Conservation (phyloP, 2,329 filamentous ascomycete genomes). For the Fusarium odoratissimum region DNA sequence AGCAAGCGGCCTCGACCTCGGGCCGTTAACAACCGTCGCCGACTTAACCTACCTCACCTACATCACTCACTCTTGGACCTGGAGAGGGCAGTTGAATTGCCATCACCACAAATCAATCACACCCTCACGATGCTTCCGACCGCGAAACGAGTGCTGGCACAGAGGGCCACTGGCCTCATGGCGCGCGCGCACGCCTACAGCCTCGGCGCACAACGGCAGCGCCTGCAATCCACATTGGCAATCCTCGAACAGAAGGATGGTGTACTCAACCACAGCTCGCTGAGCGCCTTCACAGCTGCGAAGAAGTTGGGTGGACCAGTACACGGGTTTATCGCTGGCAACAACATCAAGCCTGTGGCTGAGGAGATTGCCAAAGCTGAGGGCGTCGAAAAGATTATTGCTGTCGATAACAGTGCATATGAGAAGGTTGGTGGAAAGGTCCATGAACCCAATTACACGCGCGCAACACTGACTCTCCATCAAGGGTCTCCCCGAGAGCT, state of each 20-base stretch:
- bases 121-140: slow-evolving; percentile 48
- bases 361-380: slow-evolving; percentile 89
- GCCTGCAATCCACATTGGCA: slow-evolving; percentile 86
- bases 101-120: slow-evolving; percentile 25
- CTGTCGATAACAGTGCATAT: slow-evolving; percentile 88
- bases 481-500: slow-evolving; percentile 92
- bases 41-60: slow-evolving; percentile 30
- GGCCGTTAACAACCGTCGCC: slow-evolving; percentile 54
- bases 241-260: slow-evolving; percentile 94
- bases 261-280: slow-evolving; percentile 82
- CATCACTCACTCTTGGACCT: slow-evolving; percentile 20
- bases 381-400: slow-evolving; percentile 91
- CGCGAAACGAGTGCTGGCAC: slow-evolving; percentile 45
- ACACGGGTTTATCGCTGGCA: slow-evolving; percentile 88
- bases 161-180: slow-evolving; percentile 44
- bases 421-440: slow-evolving; percentile 76
- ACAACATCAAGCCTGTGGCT: slow-evolving; percentile 78
- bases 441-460: not conserved
- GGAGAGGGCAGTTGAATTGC: slow-evolving; percentile 25
- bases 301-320: slow-evolving; percentile 86
- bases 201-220: slow-evolving; percentile 48
- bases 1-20: slow-evolving; percentile 48
- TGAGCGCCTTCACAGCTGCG: slow-evolving; percentile 87
- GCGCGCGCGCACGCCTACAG: slow-evolving; percentile 41
- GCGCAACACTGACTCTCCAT: slow-evolving; percentile 21